A percentile compares a stretch with the other conserved stretches of the same genome.
phyloP scores from a whole-genome alignment of 306 rosid genomes.

The Myrica gale region DNA sequence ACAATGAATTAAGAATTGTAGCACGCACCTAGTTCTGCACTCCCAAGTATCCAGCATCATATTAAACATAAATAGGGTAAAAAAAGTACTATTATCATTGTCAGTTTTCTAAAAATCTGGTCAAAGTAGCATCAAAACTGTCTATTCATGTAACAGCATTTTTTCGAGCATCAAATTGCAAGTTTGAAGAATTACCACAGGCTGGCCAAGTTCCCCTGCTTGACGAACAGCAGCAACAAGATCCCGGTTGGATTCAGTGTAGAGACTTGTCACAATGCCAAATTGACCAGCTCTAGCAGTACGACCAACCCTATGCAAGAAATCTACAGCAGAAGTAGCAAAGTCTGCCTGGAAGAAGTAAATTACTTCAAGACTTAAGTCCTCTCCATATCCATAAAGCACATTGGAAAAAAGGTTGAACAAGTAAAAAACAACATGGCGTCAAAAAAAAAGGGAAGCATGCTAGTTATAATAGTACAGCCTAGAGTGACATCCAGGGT shows the following conservation, averaged over 20 bases:
- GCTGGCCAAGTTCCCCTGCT: conserved; percentile 66
- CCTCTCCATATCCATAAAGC: conserved; percentile 6
- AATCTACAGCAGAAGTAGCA: conserved; percentile 94
- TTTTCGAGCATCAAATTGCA: background rate
- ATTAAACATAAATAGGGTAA: background rate
- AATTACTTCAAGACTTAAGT: conserved; percentile 28
- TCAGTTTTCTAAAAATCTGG: background rate
- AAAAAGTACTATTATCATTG: background rate
- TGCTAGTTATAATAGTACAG: background rate
- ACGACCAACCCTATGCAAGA: conserved; percentile 85
- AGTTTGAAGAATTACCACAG: conserved; percentile 59
- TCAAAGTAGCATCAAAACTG: conserved; percentile 9
- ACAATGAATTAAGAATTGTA: background rate
- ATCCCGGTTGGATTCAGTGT: conserved; percentile 75
- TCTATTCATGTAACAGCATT: conserved; percentile 2
- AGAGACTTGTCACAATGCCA: conserved; percentile 80
- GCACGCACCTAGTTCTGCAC: background rate
- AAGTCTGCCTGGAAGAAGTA: conserved; percentile 74
- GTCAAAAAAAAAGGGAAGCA: background rate
- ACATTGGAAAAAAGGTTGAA: background rate
- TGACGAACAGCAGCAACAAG: conserved; percentile 77
- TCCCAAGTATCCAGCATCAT: background rate
- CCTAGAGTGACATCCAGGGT: background rate
- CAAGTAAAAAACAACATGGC: background rate
- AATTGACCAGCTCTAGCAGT: conserved; percentile 93